Conservation (phyloP, 345 rosid genomes). For the Clarkia xantiana region DNA sequence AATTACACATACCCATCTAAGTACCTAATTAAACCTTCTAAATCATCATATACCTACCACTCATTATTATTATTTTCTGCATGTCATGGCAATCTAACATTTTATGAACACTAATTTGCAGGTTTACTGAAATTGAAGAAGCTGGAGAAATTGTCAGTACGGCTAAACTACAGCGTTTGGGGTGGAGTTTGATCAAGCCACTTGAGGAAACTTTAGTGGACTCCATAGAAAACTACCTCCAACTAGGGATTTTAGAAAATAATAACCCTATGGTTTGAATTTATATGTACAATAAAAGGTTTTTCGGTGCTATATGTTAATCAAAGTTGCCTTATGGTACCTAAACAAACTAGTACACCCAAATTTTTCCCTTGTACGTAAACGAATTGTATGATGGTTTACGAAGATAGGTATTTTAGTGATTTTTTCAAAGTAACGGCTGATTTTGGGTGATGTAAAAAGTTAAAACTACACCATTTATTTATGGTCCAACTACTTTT, state of each 20-base stretch:
- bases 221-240: constrained; percentile 15
- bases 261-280: too few relatives aligned
- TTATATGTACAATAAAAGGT: too few relatives aligned
- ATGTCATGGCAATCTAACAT: too few relatives aligned
- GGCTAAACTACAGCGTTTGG: constrained; percentile 16
- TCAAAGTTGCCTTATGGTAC: too few relatives aligned
- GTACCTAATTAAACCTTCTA: constrained; percentile 23
- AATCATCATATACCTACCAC: too few relatives aligned
- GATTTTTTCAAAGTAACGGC: too few relatives aligned
- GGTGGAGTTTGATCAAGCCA: constrained; percentile 23
- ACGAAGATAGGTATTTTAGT: too few relatives aligned
- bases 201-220: constrained; percentile 27
- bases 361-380: too few relatives aligned
- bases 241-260: neutral
- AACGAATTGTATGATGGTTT: too few relatives aligned
- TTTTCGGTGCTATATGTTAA: too few relatives aligned
- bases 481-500: constrained; percentile 5
- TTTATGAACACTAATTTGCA: constrained; percentile 6
- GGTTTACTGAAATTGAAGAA: constrained; percentile 15
- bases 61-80: neutral
- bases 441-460: too few relatives aligned
- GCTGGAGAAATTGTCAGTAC: constrained; percentile 9
- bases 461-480: neutral
- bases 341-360: too few relatives aligned
- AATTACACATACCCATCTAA: constrained; percentile 38